These are phyloP conservation scores for Phytophthora sansomeana DNA, from an alignment of 352 stramenopile species.

Conservation along the genomic window DNA sequence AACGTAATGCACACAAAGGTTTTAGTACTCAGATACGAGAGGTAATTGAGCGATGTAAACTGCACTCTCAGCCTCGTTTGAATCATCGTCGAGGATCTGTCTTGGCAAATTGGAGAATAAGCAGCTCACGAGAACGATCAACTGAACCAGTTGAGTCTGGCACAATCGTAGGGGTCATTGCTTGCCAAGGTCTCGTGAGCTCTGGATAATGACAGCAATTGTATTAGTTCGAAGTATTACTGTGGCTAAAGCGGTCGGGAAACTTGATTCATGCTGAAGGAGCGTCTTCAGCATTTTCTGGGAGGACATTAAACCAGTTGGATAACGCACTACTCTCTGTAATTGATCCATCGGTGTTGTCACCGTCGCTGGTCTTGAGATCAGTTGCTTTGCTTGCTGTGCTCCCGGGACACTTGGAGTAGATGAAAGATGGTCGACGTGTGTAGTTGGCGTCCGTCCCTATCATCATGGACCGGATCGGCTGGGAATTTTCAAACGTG, in stretches of 20 bases:
- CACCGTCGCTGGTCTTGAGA: too few relatives aligned
- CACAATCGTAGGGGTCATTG: background rate
- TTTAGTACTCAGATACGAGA: background rate
- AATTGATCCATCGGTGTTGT: background rate
- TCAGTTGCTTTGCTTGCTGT: too few relatives aligned
- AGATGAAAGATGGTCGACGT: background rate
- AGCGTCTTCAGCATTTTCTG: too few relatives aligned
- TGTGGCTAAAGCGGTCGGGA: too few relatives aligned
- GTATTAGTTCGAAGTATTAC: too few relatives aligned
- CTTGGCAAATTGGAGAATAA: background rate
- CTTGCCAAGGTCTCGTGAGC: background rate
- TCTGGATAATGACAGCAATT: background rate
- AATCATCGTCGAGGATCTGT: background rate
- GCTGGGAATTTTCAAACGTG: background rate
- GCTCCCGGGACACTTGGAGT: background rate
- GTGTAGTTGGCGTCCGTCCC: background rate
- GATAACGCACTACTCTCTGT: background rate
- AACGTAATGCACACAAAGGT: constrained; percentile 3
- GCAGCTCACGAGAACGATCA: background rate
- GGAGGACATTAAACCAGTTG: background rate
- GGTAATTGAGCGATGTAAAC: background rate
- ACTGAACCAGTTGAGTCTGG: background rate
- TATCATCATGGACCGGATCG: background rate
- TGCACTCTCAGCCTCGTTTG: background rate
- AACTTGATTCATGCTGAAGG: too few relatives aligned